Base-by-base conservation (phyloP, 768 basidiomycete genomes). In the Trametes punicea region DNA sequence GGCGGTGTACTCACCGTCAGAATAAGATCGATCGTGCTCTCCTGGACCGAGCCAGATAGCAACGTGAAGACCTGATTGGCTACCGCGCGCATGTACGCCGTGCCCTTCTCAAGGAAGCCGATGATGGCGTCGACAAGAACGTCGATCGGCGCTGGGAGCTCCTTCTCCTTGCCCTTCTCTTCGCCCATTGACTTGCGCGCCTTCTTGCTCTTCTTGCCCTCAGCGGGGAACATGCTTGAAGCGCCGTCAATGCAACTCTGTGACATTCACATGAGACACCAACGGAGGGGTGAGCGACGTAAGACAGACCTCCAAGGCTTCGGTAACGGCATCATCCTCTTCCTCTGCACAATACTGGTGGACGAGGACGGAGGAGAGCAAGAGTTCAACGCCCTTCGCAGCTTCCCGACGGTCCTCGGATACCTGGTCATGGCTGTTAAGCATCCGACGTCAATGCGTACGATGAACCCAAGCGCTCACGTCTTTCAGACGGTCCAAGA, bases 71-170 rank as follows among this genome's bases (percentile, higher is more conserved):
- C 85, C 62, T 90, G 82, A 48, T 87, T 93, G 6, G 88, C 89
- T 23, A 93, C 75, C 2, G 84, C 81, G 29, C 93, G 85, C 72
- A 89, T 78, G 68, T 88, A 95, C 36, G 85, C 81, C 4, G 86
- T 88, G 2, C 87, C 85, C 55, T 87, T 82, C 68, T 98, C 93
- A 33, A 99, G 72, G 66, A 90, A 87, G 6, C 92, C 92, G 45
- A 99, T 90, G 46, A 98, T 82, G n/a, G 81, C 79, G 67, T 98
- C 94, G 30, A 95, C 84, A 36, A 98, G 77, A 40, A 93, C 71
- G 59, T 97, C 93, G 51, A 95, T 82, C 1, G 93, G 85, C 45
- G 81, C 80, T 1, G 79, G 75, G 8, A 75, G 75, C 13, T 76
- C 76, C 30, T 62, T 51, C 57, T 69, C 57, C 52, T 33, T 65